A percentile compares a stretch with the other conserved stretches of the same genome.
Evolutionary conservation across 192 early-diverging fungal species (phyloP).

Genomic region (Backusella parvicylindrica): DNA sequence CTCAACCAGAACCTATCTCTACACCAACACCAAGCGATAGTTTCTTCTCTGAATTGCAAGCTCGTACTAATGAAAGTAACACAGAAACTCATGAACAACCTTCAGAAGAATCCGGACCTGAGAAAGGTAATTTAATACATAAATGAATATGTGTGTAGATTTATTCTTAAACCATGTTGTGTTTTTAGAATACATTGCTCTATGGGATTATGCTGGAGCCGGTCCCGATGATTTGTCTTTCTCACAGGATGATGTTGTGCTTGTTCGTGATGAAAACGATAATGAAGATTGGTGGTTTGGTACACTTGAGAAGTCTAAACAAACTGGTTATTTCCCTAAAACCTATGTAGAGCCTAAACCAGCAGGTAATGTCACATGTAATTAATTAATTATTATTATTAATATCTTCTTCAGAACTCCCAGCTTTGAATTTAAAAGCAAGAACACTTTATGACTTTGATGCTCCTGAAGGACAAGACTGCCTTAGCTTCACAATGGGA

Average conservation of each 20-base stretch:
- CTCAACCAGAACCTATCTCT: conserved; percentile 6
- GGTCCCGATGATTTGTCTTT: conserved; percentile 41
- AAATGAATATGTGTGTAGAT: not conserved
- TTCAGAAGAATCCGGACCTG: not conserved
- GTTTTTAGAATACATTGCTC: conserved; percentile 19
- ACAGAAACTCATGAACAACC: not conserved
- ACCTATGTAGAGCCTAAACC: conserved; percentile 42
- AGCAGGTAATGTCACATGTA: conserved; percentile 8
- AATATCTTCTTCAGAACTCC: not conserved
- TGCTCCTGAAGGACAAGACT: conserved; percentile 42
- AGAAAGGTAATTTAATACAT: conserved; percentile 8
- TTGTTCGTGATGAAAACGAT: conserved; percentile 25
- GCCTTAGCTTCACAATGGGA: conserved; percentile 59
- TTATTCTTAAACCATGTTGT: not conserved
- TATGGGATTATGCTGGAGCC: conserved; percentile 43
- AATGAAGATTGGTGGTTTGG: conserved; percentile 50
- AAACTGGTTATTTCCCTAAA: conserved; percentile 49
- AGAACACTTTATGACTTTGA: conserved; percentile 38
- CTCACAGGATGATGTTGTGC: conserved; percentile 35
- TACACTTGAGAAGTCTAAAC: conserved; percentile 25
- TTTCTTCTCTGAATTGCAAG: conserved; percentile 60
- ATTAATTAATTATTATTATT: not conserved
- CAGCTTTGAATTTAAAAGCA: not conserved
- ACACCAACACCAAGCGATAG: conserved; percentile 43
- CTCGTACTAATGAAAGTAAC: conserved; percentile 23